Conservation (phyloP, 371 early-diverging fungal genomes). For the Mortierella sp. region DNA sequence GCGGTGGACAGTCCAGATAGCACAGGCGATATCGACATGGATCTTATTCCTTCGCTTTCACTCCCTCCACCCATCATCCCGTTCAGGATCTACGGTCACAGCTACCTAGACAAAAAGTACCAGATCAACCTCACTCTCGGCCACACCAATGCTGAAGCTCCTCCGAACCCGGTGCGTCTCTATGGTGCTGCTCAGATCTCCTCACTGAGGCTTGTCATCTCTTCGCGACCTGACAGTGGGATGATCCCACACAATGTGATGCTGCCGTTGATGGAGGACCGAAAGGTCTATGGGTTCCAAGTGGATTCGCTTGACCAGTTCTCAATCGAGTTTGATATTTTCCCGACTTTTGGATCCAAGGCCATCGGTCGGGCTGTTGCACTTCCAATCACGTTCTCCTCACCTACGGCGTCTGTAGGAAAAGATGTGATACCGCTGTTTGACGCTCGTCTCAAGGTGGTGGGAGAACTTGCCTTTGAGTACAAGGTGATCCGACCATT, state of each 20-base stretch:
- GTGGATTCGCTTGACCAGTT: constrained; percentile 80
- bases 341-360: constrained; percentile 94
- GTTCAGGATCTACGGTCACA: constrained; percentile 95
- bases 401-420: constrained; percentile 43
- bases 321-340: constrained; percentile 90
- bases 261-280: constrained; percentile 85
- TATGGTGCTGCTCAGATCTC: constrained; percentile 77
- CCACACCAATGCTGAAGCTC: constrained; percentile 15
- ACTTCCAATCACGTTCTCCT: constrained; percentile 74
- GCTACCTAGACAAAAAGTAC: constrained; percentile 87
- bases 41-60: constrained; percentile 58
- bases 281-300: constrained; percentile 84
- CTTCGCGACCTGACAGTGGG: constrained; percentile 86
- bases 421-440: constrained; percentile 76
- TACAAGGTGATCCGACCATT: constrained; percentile 89
- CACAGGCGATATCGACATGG: constrained; percentile 44
- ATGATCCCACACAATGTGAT: constrained; percentile 92
- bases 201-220: constrained; percentile 65
- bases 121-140: constrained; percentile 50
- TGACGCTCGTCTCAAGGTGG: constrained; percentile 86
- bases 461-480: constrained; percentile 89
- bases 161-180: constrained; percentile 63
- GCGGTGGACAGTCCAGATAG: constrained; percentile 56
- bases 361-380: constrained; percentile 91
- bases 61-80: constrained; percentile 96